Base-by-base conservation (phyloP, 83 land plant genomes). In the Thuja plicata region DNA sequence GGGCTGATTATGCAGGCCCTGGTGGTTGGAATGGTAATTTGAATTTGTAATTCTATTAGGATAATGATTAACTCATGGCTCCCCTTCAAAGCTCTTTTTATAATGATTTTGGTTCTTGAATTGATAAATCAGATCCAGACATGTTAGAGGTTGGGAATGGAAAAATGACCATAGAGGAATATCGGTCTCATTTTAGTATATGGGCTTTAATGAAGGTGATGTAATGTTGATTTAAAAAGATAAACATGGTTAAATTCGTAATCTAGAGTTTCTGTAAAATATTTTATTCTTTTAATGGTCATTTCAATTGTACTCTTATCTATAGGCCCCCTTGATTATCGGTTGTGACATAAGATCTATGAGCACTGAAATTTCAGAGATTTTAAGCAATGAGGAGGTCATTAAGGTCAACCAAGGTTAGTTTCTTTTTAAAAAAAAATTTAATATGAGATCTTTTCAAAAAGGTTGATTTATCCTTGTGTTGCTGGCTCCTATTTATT, bases 141-240 rank as follows among this genome's bases (percentile, higher is more conserved):
- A 97, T 97, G 99, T 88, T 97, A 54, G 99, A 97, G 89, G 96
- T 97, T 50, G 99, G 99, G 34, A 97, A 97, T 92, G 98, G 99
- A 8, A 96, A 97, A 35, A 95, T 97, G 98, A 95, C 85, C 12
- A 84, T 46, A 6, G 96, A 94, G 21, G 98, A 97, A 82, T 96
- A 97, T 81, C 91, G 92, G 2, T 89, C 95, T 16, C 98, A 97
- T 87, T 97, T 96, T 88, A 97, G 99, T 89, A 91, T 97, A 19
- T 97, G 98, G 99, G 97, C 98, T 13, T 82, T 96, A 8, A 90
- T 91, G 73, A 66, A 66, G 73, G 73, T 66, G n/a, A 62, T 24
- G 24, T 21, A 21, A n/a, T n/a, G n/a, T n/a, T n/a, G n/a, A n/a
- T n/a, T n/a, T n/a, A n/a, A n/a, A n/a, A n/a, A n/a, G n/a, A n/a